Evolutionary conservation across 176 grass and related monocot genomes (phyloP), one percentile per base, ranked within the genome.

Genomic region (Lolium multiflorum): DNA sequence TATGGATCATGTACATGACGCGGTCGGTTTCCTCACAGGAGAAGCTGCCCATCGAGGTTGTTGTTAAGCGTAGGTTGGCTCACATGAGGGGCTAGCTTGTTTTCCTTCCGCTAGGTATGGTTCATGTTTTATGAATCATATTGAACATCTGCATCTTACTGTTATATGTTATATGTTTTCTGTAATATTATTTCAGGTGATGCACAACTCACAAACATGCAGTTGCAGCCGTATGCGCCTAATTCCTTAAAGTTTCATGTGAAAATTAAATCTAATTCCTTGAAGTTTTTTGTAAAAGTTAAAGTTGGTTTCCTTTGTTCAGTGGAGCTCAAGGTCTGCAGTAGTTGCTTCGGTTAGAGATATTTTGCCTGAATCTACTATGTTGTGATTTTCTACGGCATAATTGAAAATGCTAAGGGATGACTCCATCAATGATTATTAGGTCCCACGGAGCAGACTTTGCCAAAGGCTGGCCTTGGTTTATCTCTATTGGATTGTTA

Each of bases 381-480:
- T 84, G 77, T 52, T 73, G 9, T 72, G 24, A 11, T 35, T 90
- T 64, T 61, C 44, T 81, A 57, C 84, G 81, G 84, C 86, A 77
- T 61, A 50, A 85, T 85, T 7, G 58, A 67, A 76, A 66, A 25
- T 21, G 13, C 35, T 83, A 50, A 92, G 82, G 9, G 46, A 79
- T 63, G 18, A 81, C 62, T 68, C 17, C 83, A 75, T 72, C 56
- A 28, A 79, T 89, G 59, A 74, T 90, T 90, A 54, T 85, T 89
- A 98, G 93, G 96, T 98, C 88, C 96, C 96, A 8, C 95, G 96
- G 96, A 95, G 88, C 81, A 95, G 88, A 87, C 88, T 95, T 20
- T 91, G 96, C 20, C 96, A 98, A 82, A 93, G 95, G 68, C 96
- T 91, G 26, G 93, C 94, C 86, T 75, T 95, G 79, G 93, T 98